Evolutionary conservation across 176 grass and related monocot species (phyloP).

Genomic region (Stipa capillata): DNA sequence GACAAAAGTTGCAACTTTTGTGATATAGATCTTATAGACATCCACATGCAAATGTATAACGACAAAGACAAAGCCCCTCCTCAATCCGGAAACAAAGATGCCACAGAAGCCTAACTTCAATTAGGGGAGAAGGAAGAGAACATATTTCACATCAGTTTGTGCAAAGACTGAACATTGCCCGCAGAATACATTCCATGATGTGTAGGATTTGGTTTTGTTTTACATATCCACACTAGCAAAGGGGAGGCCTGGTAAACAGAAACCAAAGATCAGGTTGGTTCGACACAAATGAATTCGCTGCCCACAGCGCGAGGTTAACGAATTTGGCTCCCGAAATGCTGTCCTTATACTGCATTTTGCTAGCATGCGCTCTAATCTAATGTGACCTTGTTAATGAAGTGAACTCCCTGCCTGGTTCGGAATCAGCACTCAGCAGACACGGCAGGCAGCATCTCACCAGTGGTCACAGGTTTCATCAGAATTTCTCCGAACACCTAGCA

Average conservation of each 20-base stretch:
- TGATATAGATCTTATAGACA: neutral
- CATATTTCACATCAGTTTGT: neutral
- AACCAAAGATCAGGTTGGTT: neutral
- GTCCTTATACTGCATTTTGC: neutral
- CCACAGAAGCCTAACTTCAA: neutral
- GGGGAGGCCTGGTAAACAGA: neutral
- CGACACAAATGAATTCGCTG: neutral
- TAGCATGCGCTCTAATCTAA: neutral
- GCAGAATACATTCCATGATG: neutral
- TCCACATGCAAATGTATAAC: neutral
- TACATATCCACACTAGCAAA: neutral
- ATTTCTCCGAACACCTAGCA: slow-evolving; percentile 32
- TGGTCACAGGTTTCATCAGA: neutral
- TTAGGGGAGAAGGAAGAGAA: neutral
- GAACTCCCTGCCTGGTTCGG: neutral
- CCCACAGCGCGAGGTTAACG: neutral
- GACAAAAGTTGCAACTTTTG: neutral
- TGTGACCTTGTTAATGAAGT: neutral
- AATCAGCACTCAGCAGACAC: neutral
- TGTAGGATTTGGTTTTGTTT: neutral
- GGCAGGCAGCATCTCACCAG: neutral
- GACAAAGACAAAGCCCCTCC: neutral
- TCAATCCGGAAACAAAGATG: neutral
- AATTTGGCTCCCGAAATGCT: neutral
- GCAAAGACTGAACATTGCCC: neutral